Base-by-base conservation (phyloP, 2,329 filamentous ascomycete species). In the Neurospora sp. region DNA sequence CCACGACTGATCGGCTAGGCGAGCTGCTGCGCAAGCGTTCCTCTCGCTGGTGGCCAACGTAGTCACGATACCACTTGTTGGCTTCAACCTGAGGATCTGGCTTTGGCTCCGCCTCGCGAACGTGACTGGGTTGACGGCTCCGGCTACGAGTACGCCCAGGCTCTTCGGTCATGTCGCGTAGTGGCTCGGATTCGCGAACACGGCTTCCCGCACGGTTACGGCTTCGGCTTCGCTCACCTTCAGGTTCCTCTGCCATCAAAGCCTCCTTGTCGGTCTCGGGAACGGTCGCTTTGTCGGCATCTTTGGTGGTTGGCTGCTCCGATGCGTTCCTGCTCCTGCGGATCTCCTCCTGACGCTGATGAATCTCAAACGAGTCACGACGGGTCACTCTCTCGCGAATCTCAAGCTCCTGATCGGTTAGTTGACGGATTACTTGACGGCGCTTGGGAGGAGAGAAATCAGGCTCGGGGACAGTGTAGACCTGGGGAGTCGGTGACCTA, bases 21-120 rank as follows among this genome's bases (percentile, higher is more conserved):
- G 86, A 86, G 33, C 79, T 77, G 69, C 82, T 84, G 68, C 85
- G 83, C 38, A 85, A 85, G 41, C 84, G 85, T 74, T 87, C 82
- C 57, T 88, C 84, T 69, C 83, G 81, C 62, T 81, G 83, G 68
- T 86, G 83, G 75, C 84, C 86, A 12, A 85, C 83, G 8, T 82
- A 81, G 76, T 88, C 84, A 69, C 87, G 86, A 73, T 89, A 90
- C 70, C 84, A 82, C 69, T 82, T 80, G 75, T 90, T 82, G 38
- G 87, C 88, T 71, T 87, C 83, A 73, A 87, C 86, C 76, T 86
- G 85, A 2, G 57, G 69, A 67, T 78, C 77, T 15, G 73, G 72
- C 4, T 74, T 74, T 10, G 74, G 74, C 67, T 76, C 75, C 10
- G 66, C 36, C 36, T 67, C 70, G 11, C 66, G 68, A 15, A 39